Evolutionary conservation across 169 alveolate genomes (phyloP).

Genomic region (Babesia divergens): DNA sequence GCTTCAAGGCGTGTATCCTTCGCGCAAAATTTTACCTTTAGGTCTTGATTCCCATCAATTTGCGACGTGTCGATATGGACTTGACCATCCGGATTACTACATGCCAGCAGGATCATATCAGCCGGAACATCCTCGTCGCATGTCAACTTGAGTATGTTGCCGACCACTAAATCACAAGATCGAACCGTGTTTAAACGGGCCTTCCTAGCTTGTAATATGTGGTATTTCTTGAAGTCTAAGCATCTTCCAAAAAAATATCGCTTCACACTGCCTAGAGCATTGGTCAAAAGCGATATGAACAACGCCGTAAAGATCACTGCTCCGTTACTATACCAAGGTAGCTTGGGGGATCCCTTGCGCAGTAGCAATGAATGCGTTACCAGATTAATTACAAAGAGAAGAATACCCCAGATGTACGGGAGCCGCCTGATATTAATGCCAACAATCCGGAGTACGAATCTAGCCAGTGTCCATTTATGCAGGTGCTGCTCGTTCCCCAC

Average conservation of each 20-base stretch:
- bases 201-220: conserved; percentile 61
- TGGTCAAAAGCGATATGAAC: conserved; percentile 60
- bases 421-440: conserved; percentile 39
- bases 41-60: conserved; percentile 70
- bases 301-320: conserved; percentile 61
- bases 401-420: conserved; percentile 63
- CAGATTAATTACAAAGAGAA: conserved; percentile 54
- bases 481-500: conserved; percentile 64
- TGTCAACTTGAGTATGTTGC: conserved; percentile 71
- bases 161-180: conserved; percentile 70
- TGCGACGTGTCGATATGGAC: conserved; percentile 70
- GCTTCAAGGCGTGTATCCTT: conserved; percentile 71
- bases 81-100: conserved; percentile 73
- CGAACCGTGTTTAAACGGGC: conserved; percentile 62
- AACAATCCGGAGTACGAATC: conserved; percentile 35
- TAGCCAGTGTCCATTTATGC: conserved; percentile 36
- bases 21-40: conserved; percentile 69
- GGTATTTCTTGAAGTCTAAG: conserved; percentile 67
- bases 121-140: conserved; percentile 78
- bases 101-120: conserved; percentile 66
- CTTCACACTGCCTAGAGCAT: conserved; percentile 61
- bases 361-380: conserved; percentile 43
- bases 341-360: conserved; percentile 57
- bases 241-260: conserved; percentile 66
- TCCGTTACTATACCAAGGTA: conserved; percentile 52